Percentiles rank a stretch among this genome's conserved stretches.
phyloP scores from a whole-genome alignment of 331 rosid genomes.

The Acacia concinna region DNA sequence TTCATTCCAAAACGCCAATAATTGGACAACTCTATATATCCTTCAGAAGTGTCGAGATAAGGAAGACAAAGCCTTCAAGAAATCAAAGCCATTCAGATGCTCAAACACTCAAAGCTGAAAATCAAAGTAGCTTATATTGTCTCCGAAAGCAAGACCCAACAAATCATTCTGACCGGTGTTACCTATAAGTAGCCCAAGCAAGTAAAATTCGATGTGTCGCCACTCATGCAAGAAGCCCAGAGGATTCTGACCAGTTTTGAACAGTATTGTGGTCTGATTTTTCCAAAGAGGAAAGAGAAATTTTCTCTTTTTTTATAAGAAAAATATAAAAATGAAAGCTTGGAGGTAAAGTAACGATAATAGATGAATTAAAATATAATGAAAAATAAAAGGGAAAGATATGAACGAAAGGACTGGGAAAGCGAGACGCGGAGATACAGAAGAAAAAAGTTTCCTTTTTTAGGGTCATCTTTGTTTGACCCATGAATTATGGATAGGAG shows the following conservation, averaged over 20 bases:
- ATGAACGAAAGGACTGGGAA: background rate
- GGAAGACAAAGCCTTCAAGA: background rate
- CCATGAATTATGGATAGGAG: constrained; percentile 17
- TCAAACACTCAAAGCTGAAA: background rate
- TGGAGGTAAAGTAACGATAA: constrained; percentile 55
- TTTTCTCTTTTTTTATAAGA: background rate
- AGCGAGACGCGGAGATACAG: constrained; percentile 4
- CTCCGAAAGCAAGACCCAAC: background rate
- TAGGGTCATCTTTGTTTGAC: constrained; percentile 8
- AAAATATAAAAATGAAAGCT: constrained; percentile 28
- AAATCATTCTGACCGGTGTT: constrained; percentile 3
- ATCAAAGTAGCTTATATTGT: background rate
- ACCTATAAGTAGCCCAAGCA: constrained; percentile 8
- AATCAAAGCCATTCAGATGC: background rate
- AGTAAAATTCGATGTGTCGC: constrained; percentile 2
- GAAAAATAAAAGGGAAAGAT: background rate
- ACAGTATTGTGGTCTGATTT: constrained; percentile 15
- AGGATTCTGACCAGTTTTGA: constrained; percentile 9
- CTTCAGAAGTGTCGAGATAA: constrained; percentile 15
- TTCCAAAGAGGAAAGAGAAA: background rate
- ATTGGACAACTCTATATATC: constrained; percentile 16
- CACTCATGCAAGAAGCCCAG: constrained; percentile 8
- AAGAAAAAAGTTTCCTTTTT: background rate
- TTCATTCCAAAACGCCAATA: constrained; percentile 5
- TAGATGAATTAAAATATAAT: background rate